Percentiles rank a stretch among this genome's conserved stretches.
Evolutionary conservation across 345 rosid genomes (phyloP).

Genomic region (Citrus maxima): DNA sequence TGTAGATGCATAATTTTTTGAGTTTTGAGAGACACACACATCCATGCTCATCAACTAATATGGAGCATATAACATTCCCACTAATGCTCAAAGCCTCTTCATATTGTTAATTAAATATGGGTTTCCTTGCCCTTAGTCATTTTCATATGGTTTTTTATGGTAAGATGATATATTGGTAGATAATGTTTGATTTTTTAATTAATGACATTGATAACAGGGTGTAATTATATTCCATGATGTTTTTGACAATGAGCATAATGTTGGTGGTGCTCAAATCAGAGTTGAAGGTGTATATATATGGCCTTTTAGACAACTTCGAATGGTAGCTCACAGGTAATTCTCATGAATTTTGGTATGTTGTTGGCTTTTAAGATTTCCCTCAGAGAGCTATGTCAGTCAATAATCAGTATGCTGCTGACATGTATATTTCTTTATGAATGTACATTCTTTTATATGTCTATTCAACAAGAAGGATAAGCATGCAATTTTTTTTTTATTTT

Average conservation of each 20-base stretch:
- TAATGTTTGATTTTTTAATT: conserved; percentile 8
- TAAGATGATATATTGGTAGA: not conserved
- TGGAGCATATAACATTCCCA: not conserved
- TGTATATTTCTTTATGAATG: not conserved
- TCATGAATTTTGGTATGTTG: not conserved
- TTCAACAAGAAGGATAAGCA: not conserved
- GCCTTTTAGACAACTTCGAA: conserved; percentile 98
- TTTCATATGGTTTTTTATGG: not conserved
- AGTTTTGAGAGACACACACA: not conserved
- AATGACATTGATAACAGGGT: conserved; percentile 55
- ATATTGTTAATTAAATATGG: not conserved
- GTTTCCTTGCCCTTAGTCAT: not conserved
- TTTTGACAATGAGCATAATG: conserved; percentile 82
- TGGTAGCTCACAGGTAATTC: conserved; percentile 86
- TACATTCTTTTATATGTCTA: not conserved
- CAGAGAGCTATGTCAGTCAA: not conserved
- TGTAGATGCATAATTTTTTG: not conserved
- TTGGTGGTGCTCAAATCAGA: conserved; percentile 90
- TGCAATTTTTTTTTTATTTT: not conserved
- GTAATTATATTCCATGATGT: conserved; percentile 93
- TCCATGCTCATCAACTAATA: not conserved
- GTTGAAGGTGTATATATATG: conserved; percentile 99
- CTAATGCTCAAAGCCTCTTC: not conserved
- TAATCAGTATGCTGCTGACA: not conserved
- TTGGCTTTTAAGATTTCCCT: not conserved